Base-by-base conservation (phyloP, 2,329 filamentous ascomycete genomes). In the Aureobasidium sp. region DNA sequence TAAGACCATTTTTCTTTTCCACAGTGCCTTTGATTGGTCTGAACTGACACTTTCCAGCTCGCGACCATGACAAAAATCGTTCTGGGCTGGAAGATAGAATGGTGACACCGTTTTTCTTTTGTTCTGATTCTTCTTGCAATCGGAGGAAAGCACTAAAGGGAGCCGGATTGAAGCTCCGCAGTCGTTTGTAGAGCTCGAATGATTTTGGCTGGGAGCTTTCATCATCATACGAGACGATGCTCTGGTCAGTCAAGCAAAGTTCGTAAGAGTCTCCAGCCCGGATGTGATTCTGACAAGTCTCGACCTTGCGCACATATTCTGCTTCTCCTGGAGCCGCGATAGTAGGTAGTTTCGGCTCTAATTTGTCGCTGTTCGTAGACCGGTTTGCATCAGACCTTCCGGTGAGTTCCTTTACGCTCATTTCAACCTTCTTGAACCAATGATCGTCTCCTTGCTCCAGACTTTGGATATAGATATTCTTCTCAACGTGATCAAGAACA, bases 11-110 rank as follows among this genome's bases (percentile, higher is more conserved):
- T 0, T 82, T 83, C 68, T 96, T 96, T 67, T 86, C 86, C n/a
- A 97, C 91, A 0, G 93, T 97, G 52, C 93, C 93, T 77, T 97
- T 97, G 85, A 97, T 97, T 0, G 93, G 93, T 8, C 92, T 86
- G 81, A 97, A 94, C 64, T 88, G 85, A 71, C 87, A 90, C 45
- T 78, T 74, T 0, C 87, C 86, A 1, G 70, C 66, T 44, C 81
- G 77, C 45, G 81, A 78, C 84, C 85, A 89, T 61, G 83, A 84
- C 16, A 97, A 82, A 71, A 96, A 97, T 3, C 92, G 88, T 75
- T 97, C 93, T 0, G 93, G 93, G 4, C 90, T 96, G 68, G 87
- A 89, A 73, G 88, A 89, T 48, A 96, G 79, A 34, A 97, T 81
- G 1, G 90, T 91, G 3, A 78, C 66, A 32, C 73, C 74, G 25